A percentile compares a stretch with the other conserved stretches of the same genome.
Evolutionary conservation across 2,329 filamentous ascomycete genomes (phyloP).

Genomic region (Diplocarpon rosae): DNA sequence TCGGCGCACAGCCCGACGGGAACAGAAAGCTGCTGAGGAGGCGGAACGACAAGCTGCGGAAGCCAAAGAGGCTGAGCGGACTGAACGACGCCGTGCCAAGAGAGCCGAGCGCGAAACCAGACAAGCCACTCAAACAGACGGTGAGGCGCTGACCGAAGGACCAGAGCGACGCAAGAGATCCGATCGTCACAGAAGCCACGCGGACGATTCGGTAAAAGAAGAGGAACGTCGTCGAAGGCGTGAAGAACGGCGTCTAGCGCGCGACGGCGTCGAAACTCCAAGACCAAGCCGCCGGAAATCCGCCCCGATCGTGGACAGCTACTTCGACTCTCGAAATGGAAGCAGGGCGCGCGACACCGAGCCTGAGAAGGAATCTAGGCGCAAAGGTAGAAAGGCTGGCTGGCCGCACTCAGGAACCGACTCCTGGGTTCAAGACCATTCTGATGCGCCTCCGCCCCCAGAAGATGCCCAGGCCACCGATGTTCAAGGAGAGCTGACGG

Average conservation of each 20-base stretch:
- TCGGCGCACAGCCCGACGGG: constrained; percentile 43
- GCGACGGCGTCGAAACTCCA: constrained; percentile 28
- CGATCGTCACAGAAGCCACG: constrained; percentile 39
- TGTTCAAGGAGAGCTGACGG: constrained; percentile 16
- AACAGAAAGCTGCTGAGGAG: constrained; percentile 39
- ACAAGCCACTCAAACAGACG: constrained; percentile 32
- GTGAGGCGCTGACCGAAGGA: constrained; percentile 36
- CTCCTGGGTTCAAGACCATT: constrained; percentile 56
- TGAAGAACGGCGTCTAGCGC: constrained; percentile 38
- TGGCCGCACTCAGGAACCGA: constrained; percentile 56
- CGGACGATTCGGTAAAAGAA: constrained; percentile 39
- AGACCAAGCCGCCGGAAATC: constrained; percentile 32
- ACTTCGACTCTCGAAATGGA: constrained; percentile 34
- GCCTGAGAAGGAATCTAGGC: constrained; percentile 19
- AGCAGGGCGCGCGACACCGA: constrained; percentile 30
- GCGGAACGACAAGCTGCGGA: constrained; percentile 24
- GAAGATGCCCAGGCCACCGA: constrained; percentile 24
- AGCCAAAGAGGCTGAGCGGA: constrained; percentile 33
- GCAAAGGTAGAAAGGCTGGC: constrained; percentile 24
- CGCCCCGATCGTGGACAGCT: constrained; percentile 35
- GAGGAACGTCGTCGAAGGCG: constrained; percentile 43
- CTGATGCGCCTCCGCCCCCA: constrained; percentile 49
- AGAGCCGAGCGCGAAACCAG: constrained; percentile 32
- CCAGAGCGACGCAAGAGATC: constrained; percentile 30
- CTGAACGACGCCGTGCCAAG: constrained; percentile 39